Base-by-base conservation (phyloP, 2,329 filamentous ascomycete species). In the Fusarium sp. region DNA sequence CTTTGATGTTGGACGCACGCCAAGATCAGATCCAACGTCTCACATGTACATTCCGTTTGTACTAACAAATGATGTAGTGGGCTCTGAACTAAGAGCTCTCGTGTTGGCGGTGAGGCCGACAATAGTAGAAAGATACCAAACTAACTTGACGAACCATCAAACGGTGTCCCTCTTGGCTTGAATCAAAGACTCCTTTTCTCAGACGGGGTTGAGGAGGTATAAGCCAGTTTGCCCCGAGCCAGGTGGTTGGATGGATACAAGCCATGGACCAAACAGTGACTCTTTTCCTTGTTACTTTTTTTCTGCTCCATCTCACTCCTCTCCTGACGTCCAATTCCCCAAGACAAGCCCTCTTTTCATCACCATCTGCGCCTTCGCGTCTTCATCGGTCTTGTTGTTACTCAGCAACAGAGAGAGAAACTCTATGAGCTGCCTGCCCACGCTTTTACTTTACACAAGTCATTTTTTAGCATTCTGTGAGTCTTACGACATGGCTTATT, bases 81-180 rank as follows among this genome's bases (percentile, higher is more conserved):
- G 41, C 36, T 41, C 13, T 10, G 13, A 21, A 9, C 21, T 54
- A 7, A 31, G 17, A 9, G 31, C 32, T 17, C 42, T 7, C 14
- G 6, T 33, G 13, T n/a, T 44, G 49, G 32, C 56, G 55, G 56
- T 27, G 55, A 39, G 35, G 48, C 55, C 55, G 55, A 29, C 6
- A 15, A 27, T 9, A 23, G n/a, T 59, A 37, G 33, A 51, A 45
- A 31, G 33, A n/a, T 49, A 31, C 27, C 29, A 31, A 23, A 13
- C 17, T 19, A 17, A 19, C 9, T 27, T 11, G 29, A 46, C 25
- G 45, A 23, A 15, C 21, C 29, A 29, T 33, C 41, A n/a, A 11
- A 17, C 29, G 48, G 23, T 37, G 19, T 49, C 9, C 42, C n/a
- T n/a, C n/a, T 54, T 59, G 32, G 55, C 42, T 54, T 36, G 37